Evolutionary conservation across 495 filamentous ascomycete species (phyloP), one percentile per base, ranked within the genome.

Genomic region (Penicillium waksmanii): DNA sequence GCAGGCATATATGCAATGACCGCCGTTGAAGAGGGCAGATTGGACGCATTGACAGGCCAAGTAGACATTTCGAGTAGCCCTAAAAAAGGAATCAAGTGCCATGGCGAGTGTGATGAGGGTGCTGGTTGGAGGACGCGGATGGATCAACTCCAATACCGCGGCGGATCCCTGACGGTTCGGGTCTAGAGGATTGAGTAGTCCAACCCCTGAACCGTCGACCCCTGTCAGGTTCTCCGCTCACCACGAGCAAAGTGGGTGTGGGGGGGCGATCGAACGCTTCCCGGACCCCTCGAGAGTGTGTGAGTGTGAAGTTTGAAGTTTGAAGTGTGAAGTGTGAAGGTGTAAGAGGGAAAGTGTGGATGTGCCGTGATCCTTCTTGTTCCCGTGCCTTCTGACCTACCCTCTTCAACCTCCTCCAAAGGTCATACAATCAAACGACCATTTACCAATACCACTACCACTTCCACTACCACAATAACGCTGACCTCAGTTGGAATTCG

Each of bases 151-250:
- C 33, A 21, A 23, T 13, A 10, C 35, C 35, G 31, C 7, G 23
- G 57, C 57, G 57, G 52, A 51, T 55, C 57, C 57, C 43, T 34
- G 25, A 35, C 34, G 17, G 15, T 50, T 60, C 13, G 44, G 52
- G 57, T 13, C 53, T 60, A 62, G 57, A 36, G 53, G 58, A 46
- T 55, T 27, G 21, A 40, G 48, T 60, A 38, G 53, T 57, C 47
- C 64, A 65, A 65, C 67, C 67, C 67, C 67, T 70, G 67, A 70
- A 68, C 67, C 62, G 60, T 44, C 42, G 42, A 18, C 17, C 65
- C 62, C 60, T 63, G 61, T 63, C 63, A 66, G 52, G 36, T 66
- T 63, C 65, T 67, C 67, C 67, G 66, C 66, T 62, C 40, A 50
- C 53, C 62, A 63, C 56, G 57, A 65, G 61, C 60, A 59, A 64